These are phyloP conservation scores for Chrysoporthe deuterocubensis DNA, from an alignment of 2,329 filamentous ascomycete genomes.

Conservation along the genomic window DNA sequence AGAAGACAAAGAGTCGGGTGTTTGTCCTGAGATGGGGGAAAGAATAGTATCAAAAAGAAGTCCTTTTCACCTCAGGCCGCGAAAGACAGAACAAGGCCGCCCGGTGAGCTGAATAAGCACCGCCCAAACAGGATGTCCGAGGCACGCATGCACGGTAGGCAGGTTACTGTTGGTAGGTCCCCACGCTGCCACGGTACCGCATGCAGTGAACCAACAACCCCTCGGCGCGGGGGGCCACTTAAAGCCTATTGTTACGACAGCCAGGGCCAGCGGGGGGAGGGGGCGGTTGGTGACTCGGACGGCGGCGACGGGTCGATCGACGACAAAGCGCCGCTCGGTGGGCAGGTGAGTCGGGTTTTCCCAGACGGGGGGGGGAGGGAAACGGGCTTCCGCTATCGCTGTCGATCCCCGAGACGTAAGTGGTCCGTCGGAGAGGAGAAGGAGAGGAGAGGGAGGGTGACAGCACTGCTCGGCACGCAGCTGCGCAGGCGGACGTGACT, in stretches of 20 bases:
- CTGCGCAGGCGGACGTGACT: slow-evolving; percentile 28
- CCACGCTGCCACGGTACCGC: too few relatives aligned
- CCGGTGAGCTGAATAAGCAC: background rate
- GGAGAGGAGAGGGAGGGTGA: too few relatives aligned
- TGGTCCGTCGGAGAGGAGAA: background rate
- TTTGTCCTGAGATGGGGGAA: background rate
- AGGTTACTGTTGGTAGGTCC: too few relatives aligned
- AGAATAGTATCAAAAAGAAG: background rate
- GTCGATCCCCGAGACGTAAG: background rate
- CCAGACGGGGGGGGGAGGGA: too few relatives aligned
- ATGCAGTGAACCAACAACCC: too few relatives aligned
- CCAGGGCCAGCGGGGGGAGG: too few relatives aligned
- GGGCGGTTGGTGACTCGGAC: background rate
- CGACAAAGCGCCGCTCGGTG: too few relatives aligned
- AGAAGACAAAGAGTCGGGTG: background rate
- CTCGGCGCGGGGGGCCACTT: too few relatives aligned
- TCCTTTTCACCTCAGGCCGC: background rate
- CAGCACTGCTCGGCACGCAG: too few relatives aligned
- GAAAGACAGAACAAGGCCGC: background rate
- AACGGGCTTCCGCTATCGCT: slow-evolving; percentile 3
- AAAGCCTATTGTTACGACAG: background rate
- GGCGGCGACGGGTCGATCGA: too few relatives aligned
- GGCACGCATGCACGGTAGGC: too few relatives aligned
- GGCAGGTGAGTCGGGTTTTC: too few relatives aligned
- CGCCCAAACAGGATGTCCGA: background rate